Conservation (phyloP, 345 rosid genomes). For the Lepidium aucheri region DNA sequence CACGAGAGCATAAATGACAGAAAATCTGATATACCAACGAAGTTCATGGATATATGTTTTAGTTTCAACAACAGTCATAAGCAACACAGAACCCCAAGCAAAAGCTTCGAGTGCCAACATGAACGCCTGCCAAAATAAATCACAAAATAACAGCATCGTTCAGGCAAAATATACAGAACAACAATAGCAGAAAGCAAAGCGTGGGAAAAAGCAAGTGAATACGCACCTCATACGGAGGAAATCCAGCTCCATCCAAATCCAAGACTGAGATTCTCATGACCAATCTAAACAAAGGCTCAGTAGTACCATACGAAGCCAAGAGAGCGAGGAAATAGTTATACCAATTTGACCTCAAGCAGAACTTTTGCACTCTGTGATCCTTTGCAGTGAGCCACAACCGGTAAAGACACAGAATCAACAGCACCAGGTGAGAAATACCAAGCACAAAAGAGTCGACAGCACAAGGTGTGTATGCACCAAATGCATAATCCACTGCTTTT, state of each 20-base stretch:
- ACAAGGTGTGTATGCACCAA: slow-evolving; percentile 96
- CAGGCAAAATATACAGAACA: neutral
- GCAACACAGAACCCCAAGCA: slow-evolving; percentile 75
- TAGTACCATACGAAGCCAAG: slow-evolving; percentile 65
- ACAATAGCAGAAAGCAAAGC: neutral
- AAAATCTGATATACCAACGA: slow-evolving; percentile 93
- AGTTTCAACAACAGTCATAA: slow-evolving; percentile 68
- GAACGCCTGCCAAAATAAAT: slow-evolving; percentile 42
- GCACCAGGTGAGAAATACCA: slow-evolving; percentile 51
- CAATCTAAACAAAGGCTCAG: slow-evolving; percentile 82
- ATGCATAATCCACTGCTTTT: slow-evolving; percentile 69
- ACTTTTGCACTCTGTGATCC: slow-evolving; percentile 57
- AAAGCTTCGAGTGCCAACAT: slow-evolving; percentile 66
- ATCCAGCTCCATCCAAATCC: slow-evolving; percentile 62
- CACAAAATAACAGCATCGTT: neutral
- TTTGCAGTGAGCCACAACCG: slow-evolving; percentile 68
- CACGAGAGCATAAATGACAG: slow-evolving; percentile 64
- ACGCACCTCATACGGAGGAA: slow-evolving; percentile 91
- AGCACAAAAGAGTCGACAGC: slow-evolving; percentile 74
- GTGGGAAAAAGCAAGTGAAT: neutral
- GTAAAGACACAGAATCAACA: slow-evolving; percentile 60
- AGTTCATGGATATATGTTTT: slow-evolving; percentile 70
- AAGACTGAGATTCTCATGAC: slow-evolving; percentile 76
- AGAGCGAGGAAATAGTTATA: slow-evolving; percentile 60
- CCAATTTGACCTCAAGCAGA: slow-evolving; percentile 66